Base-by-base conservation (phyloP, 2,329 filamentous ascomycete species). In the Coniochaeta sp. region DNA sequence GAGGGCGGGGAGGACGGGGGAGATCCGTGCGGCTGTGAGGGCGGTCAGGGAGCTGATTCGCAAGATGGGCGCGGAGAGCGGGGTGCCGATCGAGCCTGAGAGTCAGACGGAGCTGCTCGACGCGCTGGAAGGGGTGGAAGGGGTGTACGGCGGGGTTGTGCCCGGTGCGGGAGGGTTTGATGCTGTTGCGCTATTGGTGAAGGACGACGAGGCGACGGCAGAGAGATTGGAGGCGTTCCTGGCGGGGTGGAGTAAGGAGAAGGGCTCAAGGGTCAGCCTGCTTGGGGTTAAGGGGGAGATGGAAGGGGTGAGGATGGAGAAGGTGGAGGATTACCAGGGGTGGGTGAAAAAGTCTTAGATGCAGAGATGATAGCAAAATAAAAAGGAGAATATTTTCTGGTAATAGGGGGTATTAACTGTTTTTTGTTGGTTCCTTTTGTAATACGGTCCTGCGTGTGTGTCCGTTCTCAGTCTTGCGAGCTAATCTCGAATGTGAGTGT, bases 91-190 rank as follows among this genome's bases (percentile, higher is more conserved):
- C 65, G 95, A 99, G 78, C 95, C 95, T 0, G 79, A 79, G 47
- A 87, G 89, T 65, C 95, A 99, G 80, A 96, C 91, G 1, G 83
- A 85, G 69, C 78, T 99, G 62, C 77, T 99, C 38, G 89, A 99
- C 74, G 89, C 86, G 10, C 81, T 93, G 60, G 83, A 67, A 38
- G 69, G 66, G 4, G 76, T 97, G 1, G 81, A 89, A 0, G 95
- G 93, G 6, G 92, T 98, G 3, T 84, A 93, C 64, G 93, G 92
- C 0, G 95, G 93, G 0, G 91, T 98, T 0, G 95, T 97, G 0
- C 95, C 95, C 0, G 95, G 95, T 0, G 95, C 95, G 0, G 95
- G 95, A 10, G 95, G 95, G 0, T 97, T 90, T 69, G 95, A 99
- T 77, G 95, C 95, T 1, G 81, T 96, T 59, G 89, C 89, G 0